Evolutionary conservation across 1,284 basidiomycete genomes (phyloP).

Genomic region (Rugosomyces carneus): DNA sequence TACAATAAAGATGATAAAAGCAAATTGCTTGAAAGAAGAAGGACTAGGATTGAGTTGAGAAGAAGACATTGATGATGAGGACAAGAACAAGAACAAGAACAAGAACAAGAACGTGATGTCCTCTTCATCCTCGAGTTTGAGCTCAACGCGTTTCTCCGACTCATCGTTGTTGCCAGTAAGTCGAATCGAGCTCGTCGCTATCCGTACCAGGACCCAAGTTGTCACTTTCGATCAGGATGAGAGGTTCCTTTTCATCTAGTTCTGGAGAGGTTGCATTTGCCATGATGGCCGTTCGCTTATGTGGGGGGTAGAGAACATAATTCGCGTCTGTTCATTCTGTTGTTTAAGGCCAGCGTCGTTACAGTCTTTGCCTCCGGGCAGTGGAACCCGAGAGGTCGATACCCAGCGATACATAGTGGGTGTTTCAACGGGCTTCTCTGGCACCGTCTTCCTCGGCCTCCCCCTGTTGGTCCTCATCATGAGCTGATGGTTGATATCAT

Average conservation of each 20-base stretch:
- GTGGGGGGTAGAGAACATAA: slow-evolving; percentile 57
- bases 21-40: slow-evolving; percentile 40
- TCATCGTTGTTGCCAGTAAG: neutral
- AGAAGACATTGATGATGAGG: neutral
- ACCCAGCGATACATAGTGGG: slow-evolving; percentile 63
- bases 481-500: slow-evolving; percentile 1
- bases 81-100: no score
- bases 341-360: slow-evolving; percentile 15
- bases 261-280: neutral
- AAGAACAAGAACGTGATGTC: no score
- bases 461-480: slow-evolving; percentile 22
- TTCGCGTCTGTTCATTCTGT: slow-evolving; percentile 17
- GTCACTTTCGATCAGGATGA: neutral
- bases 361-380: slow-evolving; percentile 17
- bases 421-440: slow-evolving; percentile 21
- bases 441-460: slow-evolving; percentile 27
- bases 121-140: neutral
- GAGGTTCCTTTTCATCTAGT: slow-evolving; percentile 3
- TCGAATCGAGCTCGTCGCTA: neutral
- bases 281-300: no score
- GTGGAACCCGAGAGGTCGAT: slow-evolving; percentile 35
- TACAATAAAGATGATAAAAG: slow-evolving; percentile 37
- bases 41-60: slow-evolving; percentile 29
- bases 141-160: no score
- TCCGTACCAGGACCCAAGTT: neutral